Conservation (phyloP, 139 green algal species). For the Chlamydomonas schloesseri region DNA sequence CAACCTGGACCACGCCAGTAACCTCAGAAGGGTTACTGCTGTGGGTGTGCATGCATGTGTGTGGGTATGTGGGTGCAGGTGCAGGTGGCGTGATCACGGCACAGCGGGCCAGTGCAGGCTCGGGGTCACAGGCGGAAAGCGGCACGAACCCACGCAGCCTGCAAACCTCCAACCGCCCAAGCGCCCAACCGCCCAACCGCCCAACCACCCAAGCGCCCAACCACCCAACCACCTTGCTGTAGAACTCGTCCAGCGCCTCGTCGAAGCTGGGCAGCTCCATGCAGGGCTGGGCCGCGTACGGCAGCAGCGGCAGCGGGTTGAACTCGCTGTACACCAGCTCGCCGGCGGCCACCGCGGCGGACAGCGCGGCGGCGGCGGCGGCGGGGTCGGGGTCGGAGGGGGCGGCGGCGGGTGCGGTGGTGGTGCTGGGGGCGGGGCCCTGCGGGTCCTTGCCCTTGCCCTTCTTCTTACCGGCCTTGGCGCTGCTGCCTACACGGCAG, state of each 20-base stretch:
- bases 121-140: too few relatives aligned
- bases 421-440: background rate
- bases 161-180: too few relatives aligned
- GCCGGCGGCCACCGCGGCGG: conserved; percentile 2
- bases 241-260: conserved; percentile 93
- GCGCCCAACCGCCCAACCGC: too few relatives aligned
- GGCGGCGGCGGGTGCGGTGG: background rate
- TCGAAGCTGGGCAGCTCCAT: conserved; percentile 89
- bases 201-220: too few relatives aligned
- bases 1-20: too few relatives aligned
- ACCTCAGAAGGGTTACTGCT: too few relatives aligned
- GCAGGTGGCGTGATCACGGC: too few relatives aligned
- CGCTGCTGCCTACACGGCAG: conserved; percentile 16
- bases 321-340: conserved; percentile 83
- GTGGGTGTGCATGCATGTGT: too few relatives aligned
- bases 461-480: conserved; percentile 18
- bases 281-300: conserved; percentile 57
- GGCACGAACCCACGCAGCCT: too few relatives aligned
- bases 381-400: background rate
- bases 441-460: background rate
- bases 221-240: conserved; percentile 71
- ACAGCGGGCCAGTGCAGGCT: too few relatives aligned
- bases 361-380: background rate
- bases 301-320: conserved; percentile 81
- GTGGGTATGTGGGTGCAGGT: too few relatives aligned